Conservation (phyloP, 2,329 filamentous ascomycete genomes). For the Penicillium sp. region DNA sequence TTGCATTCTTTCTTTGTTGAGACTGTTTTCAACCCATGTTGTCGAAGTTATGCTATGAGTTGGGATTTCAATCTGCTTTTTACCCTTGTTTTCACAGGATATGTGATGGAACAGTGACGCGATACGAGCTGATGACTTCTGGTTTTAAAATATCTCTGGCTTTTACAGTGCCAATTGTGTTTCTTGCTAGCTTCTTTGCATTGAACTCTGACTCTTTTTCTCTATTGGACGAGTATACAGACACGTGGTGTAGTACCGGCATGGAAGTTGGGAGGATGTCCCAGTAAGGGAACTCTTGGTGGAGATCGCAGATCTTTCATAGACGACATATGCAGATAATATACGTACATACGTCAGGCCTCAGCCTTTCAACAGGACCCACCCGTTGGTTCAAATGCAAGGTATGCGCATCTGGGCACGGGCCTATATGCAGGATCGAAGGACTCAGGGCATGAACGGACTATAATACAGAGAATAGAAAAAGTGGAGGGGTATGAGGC, state of each 20-base stretch:
- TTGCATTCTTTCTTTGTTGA: constrained; percentile 6
- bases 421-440: constrained; percentile 2
- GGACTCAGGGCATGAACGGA: not conserved
- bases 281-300: no score
- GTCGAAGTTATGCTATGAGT: constrained; percentile 9
- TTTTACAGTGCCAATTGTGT: constrained; percentile 9
- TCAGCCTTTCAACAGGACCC: not conserved
- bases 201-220: constrained; percentile 1
- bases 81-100: not conserved
- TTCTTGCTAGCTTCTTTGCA: constrained; percentile 9
- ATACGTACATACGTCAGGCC: constrained; percentile 1
- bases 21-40: constrained; percentile 1
- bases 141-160: not conserved
- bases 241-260: no score
- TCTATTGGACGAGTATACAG: not conserved
- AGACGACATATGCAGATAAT: not conserved
- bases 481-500: constrained; percentile 3
- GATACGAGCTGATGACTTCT: constrained; percentile 24
- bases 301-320: no score
- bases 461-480: constrained; percentile 25
- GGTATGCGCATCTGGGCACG: constrained; percentile 3
- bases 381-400: constrained; percentile 12
- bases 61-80: constrained; percentile 10
- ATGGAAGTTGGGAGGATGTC: no score
- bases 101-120: constrained; percentile 20